Evolutionary conservation across 495 filamentous ascomycete genomes (phyloP), one percentile per base, ranked within the genome.

Genomic region (Sabuloglossum arenarium): DNA sequence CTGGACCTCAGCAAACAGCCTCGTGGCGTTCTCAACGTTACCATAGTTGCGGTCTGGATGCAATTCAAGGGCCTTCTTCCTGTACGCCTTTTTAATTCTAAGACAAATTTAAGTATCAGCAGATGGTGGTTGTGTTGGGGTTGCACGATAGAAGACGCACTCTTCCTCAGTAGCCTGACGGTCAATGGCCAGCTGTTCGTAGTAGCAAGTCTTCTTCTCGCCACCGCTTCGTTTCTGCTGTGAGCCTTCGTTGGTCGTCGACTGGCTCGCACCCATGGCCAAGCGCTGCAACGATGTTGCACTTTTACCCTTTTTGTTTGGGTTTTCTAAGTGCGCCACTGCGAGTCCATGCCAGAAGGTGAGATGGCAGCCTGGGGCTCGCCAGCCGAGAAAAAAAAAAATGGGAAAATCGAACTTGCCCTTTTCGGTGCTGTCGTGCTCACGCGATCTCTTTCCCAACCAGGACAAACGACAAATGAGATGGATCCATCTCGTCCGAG

Each of bases 21-120:
- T 72, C 0, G 91, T 98, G 8, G 90, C 78, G 58, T 79, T 78
- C 59, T 91, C 87, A 54, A 79, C 79, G 64, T 94, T 81, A 58
- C 84, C 85, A 67, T 80, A 86, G 68, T 99, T 99, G 59, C 90
- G 84, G 66, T 99, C 91, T 1, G 91, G 91, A 65, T 99, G 91
- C 3, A 95, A 71, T 65, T 95, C 88, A 30, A 99, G 77, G 1
- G 91, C 91, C 66, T 88, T 97, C 58, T 69, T 80, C 58, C 85
- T 78, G 65, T 97, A 99, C 11, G 89, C 88, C 58, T 88, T 93
- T 62, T 94, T 93, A 61, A 99, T 89, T 53, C 88, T 95, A 39
- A 49, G 25, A 55, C 28, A 37, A 51, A 24, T 3, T 19, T 19
- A 28, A 30, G 23, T 19, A 19, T 27, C 11, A 30, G 47, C 12